These are phyloP conservation scores for Eremochloa ophiuroides DNA, from an alignment of 176 grass and related monocot genomes.

Conservation along the genomic window DNA sequence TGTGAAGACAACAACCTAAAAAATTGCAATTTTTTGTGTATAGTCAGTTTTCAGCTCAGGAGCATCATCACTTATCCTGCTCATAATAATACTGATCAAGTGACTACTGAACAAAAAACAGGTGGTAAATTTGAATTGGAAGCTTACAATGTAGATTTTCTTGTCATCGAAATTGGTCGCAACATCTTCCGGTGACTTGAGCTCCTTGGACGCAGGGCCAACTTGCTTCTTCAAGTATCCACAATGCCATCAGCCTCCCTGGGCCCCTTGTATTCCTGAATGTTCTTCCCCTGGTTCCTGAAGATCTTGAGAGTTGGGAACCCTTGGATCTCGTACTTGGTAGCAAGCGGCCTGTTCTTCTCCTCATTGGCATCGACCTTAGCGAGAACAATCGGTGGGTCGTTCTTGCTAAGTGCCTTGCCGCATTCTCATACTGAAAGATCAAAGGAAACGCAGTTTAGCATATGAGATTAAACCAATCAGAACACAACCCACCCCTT, in stretches of 20 bases:
- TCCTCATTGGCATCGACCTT: conserved; percentile 81
- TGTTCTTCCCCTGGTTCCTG: conserved; percentile 63
- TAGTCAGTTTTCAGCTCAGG: background rate
- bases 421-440: conserved; percentile 94
- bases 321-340: conserved; percentile 60
- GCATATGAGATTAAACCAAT: background rate
- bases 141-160: conserved; percentile 71
- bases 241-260: conserved; percentile 85
- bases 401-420: conserved; percentile 57
- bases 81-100: too few species aligned
- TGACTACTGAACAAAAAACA: background rate
- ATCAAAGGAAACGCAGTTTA: background rate
- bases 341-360: conserved; percentile 59
- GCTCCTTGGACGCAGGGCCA: conserved; percentile 75
- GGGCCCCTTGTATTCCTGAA: conserved; percentile 88
- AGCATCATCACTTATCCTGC: background rate
- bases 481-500: background rate
- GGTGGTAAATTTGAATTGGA: background rate
- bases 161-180: conserved; percentile 41
- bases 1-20: conserved; percentile 70
- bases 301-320: conserved; percentile 96
- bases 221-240: conserved; percentile 94
- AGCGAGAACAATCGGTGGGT: conserved; percentile 76
- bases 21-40: background rate
- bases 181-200: conserved; percentile 64